phyloP scores from a whole-genome alignment of 345 rosid genomes.

The Linum usitatissimum region DNA sequence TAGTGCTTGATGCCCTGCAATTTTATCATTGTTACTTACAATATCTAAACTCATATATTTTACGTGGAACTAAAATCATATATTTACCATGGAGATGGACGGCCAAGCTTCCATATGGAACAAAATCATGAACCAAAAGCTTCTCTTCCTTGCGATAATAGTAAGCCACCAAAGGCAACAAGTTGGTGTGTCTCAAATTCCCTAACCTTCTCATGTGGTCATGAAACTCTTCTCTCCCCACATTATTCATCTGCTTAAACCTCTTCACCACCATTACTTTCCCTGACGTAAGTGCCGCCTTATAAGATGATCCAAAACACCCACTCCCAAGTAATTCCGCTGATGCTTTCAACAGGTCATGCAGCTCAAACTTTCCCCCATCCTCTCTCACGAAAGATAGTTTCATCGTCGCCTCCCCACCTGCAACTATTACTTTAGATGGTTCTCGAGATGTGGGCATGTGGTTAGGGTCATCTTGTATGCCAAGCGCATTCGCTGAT shows the following conservation, averaged over 20 bases:
- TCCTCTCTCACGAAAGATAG: slow-evolving; percentile 61
- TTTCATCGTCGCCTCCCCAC: slow-evolving; percentile 26
- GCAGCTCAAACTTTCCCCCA: slow-evolving; percentile 58
- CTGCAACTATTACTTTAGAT: slow-evolving; percentile 7
- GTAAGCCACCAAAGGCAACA: slow-evolving; percentile 76
- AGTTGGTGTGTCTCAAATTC: slow-evolving; percentile 51
- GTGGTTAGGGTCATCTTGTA: background rate
- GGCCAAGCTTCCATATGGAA: slow-evolving; percentile 65
- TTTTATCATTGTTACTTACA: background rate
- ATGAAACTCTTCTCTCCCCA: slow-evolving; percentile 62
- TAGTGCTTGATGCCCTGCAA: slow-evolving; percentile 34
- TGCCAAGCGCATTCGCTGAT: slow-evolving; percentile 5
- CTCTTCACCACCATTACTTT: slow-evolving; percentile 72
- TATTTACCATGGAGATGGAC: slow-evolving; percentile 65
- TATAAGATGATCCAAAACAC: slow-evolving; percentile 73
- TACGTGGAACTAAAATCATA: no score
- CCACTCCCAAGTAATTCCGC: slow-evolving; percentile 91
- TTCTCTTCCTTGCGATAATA: slow-evolving; percentile 83
- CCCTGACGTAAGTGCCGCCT: slow-evolving; percentile 40
- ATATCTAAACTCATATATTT: no score
- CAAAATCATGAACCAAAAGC: slow-evolving; percentile 50
- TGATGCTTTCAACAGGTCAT: slow-evolving; percentile 64
- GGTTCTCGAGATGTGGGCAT: slow-evolving; percentile 27
- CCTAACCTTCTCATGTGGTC: slow-evolving; percentile 83
- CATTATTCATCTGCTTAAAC: slow-evolving; percentile 73